Percentiles rank a stretch among this genome's conserved stretches.
These are phyloP conservation scores for Skeletonema menzelii DNA, from an alignment of 108 stramenopile genomes.

Conservation along the genomic window DNA sequence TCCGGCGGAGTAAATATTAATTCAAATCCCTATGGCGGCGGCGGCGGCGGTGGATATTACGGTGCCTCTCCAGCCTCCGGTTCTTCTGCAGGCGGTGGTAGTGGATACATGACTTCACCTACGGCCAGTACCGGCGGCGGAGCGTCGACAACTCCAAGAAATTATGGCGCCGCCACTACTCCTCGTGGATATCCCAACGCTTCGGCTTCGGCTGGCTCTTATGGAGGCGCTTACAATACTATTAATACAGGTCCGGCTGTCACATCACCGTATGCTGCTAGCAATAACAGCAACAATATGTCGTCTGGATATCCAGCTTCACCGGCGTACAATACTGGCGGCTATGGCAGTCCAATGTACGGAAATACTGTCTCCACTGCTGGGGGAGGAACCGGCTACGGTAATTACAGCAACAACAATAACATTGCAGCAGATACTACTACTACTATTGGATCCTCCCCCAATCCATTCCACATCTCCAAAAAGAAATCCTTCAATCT, in stretches of 20 bases:
- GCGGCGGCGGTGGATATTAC: not conserved
- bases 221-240: not conserved
- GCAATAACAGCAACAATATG: too few relatives aligned
- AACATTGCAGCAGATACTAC: too few relatives aligned
- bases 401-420: too few relatives aligned
- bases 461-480: not conserved
- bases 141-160: not conserved
- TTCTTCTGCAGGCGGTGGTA: not conserved
- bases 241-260: not conserved
- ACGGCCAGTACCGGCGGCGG: not conserved
- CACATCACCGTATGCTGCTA: not conserved
- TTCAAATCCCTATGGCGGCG: not conserved
- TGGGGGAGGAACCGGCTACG: not conserved
- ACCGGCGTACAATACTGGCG: too few relatives aligned
- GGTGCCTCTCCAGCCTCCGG: not conserved
- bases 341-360: not conserved
- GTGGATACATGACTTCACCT: not conserved
- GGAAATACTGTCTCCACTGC: not conserved
- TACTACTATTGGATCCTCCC: not conserved
- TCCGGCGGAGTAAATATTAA: not conserved
- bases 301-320: too few relatives aligned
- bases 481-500: not conserved
- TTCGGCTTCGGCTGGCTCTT: too few relatives aligned
- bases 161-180: too few relatives aligned
- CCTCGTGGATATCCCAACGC: too few relatives aligned